Percentiles rank a stretch among this genome's conserved stretches.
These are phyloP conservation scores for Aspergillus novofumigatus DNA, from an alignment of 2,329 filamentous ascomycete genomes.

Conservation along the genomic window DNA sequence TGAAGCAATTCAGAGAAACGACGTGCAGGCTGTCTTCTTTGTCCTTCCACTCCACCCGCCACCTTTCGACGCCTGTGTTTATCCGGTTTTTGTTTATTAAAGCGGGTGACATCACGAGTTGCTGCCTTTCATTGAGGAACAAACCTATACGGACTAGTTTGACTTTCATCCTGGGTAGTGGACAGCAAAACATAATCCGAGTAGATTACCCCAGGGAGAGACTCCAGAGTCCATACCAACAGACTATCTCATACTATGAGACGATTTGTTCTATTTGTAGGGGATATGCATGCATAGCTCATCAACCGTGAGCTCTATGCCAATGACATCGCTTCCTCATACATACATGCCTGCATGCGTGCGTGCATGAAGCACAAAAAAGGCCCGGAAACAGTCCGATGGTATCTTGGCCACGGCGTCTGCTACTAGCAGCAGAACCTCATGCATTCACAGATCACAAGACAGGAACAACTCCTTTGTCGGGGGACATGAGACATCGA, in stretches of 20 bases:
- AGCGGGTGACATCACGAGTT: not conserved
- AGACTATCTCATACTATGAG: not conserved
- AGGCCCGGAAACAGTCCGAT: not conserved
- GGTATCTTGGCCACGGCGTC: not conserved
- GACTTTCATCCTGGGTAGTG: not conserved
- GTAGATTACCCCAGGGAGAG: not conserved
- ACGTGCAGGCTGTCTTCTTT: not conserved
- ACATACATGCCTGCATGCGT: no score
- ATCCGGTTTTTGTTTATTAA: not conserved
- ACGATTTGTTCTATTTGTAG: not conserved
- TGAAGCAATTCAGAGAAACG: no score
- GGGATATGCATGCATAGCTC: not conserved
- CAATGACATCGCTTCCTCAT: not conserved
- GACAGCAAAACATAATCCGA: no score
- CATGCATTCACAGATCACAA: not conserved
- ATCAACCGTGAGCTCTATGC: not conserved
- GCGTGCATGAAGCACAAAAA: not conserved
- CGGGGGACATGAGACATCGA: not conserved
- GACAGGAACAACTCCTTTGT: not conserved
- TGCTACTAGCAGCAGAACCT: not conserved
- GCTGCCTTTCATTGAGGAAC: not conserved
- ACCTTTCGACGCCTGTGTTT: not conserved
- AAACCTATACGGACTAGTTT: not conserved
- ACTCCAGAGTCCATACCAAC: not conserved
- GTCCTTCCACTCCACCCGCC: not conserved